Conservation (phyloP, 2,329 filamentous ascomycete genomes). For the Apiospora phragmitis region DNA sequence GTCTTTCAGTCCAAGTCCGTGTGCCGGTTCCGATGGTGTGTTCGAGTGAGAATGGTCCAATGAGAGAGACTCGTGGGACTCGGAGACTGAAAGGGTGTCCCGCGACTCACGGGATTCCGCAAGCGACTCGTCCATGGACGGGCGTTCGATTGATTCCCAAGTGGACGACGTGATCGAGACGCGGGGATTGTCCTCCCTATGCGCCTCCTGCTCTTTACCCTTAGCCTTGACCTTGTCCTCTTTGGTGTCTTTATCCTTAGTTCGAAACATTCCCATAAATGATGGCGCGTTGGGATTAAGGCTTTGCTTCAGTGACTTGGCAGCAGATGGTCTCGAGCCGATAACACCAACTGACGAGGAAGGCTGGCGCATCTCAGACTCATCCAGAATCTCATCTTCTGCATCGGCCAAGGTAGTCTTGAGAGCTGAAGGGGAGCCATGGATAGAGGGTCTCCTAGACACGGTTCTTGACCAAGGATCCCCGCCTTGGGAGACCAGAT, state of each 20-base stretch:
- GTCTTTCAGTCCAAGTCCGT: constrained; percentile 44
- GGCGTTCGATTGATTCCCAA: constrained; percentile 32
- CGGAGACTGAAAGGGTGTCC: constrained; percentile 57
- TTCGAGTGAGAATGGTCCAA: constrained; percentile 59
- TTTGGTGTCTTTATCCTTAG: constrained; percentile 28
- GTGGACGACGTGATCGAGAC: constrained; percentile 38
- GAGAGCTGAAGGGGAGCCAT: constrained; percentile 68
- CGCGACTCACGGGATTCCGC: constrained; percentile 55
- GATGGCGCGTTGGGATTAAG: constrained; percentile 89
- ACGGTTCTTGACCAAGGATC: constrained; percentile 62
- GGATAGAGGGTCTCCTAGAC: constrained; percentile 78
- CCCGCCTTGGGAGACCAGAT: constrained; percentile 63
- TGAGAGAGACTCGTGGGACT: constrained; percentile 59
- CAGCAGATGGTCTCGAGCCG: constrained; percentile 67
- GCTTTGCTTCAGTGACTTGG: constrained; percentile 55
- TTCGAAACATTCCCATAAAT: constrained; percentile 72
- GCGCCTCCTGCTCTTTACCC: constrained; percentile 40
- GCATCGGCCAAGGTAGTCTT: constrained; percentile 63
- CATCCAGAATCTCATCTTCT: constrained; percentile 64
- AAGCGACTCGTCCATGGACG: constrained; percentile 48
- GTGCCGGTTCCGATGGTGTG: constrained; percentile 54
- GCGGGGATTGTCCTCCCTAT: constrained; percentile 41
- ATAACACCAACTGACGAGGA: constrained; percentile 69
- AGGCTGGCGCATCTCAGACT: constrained; percentile 54
- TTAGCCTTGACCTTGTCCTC: constrained; percentile 38